A percentile compares a stretch with the other conserved stretches of the same genome.
phyloP scores from a whole-genome alignment of 169 alveolate species.

The Cryptosporidium muris region DNA sequence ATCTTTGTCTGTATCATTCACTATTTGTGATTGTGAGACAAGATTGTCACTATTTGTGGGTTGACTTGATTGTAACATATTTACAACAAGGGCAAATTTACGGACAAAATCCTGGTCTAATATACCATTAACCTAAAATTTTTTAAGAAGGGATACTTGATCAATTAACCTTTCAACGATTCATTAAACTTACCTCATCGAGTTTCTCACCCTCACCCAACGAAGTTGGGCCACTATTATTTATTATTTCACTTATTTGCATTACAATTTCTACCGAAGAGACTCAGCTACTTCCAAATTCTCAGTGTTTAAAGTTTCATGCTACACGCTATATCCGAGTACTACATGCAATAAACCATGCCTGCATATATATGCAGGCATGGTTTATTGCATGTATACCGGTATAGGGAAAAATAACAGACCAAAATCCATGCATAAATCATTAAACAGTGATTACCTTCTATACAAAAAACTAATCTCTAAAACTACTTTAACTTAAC shows the following conservation, averaged over 20 bases:
- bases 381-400: too few relatives aligned
- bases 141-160: not conserved
- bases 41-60: not conserved
- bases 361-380: too few relatives aligned
- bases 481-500: constrained; percentile 8
- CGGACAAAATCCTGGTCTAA: constrained; percentile 43
- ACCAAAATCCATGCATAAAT: too few relatives aligned
- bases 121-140: not conserved
- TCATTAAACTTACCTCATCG: constrained; percentile 32
- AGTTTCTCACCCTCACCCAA: constrained; percentile 13
- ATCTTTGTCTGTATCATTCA: constrained; percentile 30
- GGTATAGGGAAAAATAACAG: too few relatives aligned
- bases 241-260: too few relatives aligned
- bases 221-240: too few relatives aligned
- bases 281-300: too few relatives aligned
- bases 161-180: not conserved
- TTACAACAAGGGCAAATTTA: constrained; percentile 36
- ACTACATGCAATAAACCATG: too few relatives aligned
- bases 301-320: too few relatives aligned
- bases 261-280: too few relatives aligned
- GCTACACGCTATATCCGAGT: constrained; percentile 8
- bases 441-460: too few relatives aligned
- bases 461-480: not conserved
- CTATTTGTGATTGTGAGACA: constrained; percentile 1
- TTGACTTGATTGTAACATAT: constrained; percentile 20